Percentiles rank a stretch among this genome's conserved stretches.
Conservation (phyloP, 306 rosid species). For the Pueraria montana region DNA sequence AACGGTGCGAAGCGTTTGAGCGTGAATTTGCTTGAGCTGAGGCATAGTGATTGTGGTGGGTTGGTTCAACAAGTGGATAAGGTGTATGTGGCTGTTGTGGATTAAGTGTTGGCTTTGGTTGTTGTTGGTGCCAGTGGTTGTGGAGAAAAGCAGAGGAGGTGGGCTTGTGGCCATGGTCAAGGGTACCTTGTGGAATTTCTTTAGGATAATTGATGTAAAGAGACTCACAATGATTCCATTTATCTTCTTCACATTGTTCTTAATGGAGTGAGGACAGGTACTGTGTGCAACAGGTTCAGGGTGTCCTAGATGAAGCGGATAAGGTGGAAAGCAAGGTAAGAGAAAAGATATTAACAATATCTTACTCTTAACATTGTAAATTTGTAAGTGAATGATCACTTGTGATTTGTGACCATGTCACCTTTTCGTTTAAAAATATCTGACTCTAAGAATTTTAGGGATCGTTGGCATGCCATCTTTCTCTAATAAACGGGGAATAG, state of each 20-base stretch:
- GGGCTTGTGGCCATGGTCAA: conserved; percentile 44
- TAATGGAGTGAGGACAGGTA: background rate
- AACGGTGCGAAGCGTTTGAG: conserved; percentile 72
- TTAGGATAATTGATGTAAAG: background rate
- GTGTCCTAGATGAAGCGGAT: background rate
- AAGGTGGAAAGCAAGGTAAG: too few relatives aligned
- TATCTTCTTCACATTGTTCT: background rate
- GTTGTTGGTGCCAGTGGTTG: conserved; percentile 32
- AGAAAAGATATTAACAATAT: too few relatives aligned
- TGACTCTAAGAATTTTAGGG: too few relatives aligned
- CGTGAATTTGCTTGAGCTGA: conserved; percentile 78
- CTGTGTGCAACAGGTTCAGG: background rate
- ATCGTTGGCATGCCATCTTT: too few relatives aligned
- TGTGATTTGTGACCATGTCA: too few relatives aligned
- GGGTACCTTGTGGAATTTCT: background rate
- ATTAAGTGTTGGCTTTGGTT: conserved; percentile 19
- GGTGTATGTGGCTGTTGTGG: conserved; percentile 42
- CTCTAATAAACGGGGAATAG: too few relatives aligned
- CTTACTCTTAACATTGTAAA: too few relatives aligned
- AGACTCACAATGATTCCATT: background rate
- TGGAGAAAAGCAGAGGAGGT: conserved; percentile 24
- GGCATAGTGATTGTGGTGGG: conserved; percentile 50
- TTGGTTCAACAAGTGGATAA: conserved; percentile 61
- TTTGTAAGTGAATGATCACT: too few relatives aligned
- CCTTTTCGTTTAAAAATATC: too few relatives aligned